phyloP scores from a whole-genome alignment of 164 flowering plant species.

The Nelumbo lutea region DNA sequence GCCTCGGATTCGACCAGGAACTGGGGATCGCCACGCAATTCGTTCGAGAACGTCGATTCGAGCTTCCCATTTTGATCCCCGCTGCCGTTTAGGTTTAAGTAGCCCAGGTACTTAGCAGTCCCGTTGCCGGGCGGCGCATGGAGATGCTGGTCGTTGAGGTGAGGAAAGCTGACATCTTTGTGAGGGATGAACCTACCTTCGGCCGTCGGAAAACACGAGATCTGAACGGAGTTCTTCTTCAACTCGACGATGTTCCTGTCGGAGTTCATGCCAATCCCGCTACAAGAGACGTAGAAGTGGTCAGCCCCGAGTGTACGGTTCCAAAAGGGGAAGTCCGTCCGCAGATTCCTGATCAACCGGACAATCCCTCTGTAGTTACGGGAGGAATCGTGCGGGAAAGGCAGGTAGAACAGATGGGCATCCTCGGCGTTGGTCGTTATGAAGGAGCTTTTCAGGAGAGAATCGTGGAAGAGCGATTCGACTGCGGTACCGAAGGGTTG shows the following conservation, averaged over 20 bases:
- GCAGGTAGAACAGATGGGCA: conserved; percentile 73
- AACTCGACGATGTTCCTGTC: conserved; percentile 68
- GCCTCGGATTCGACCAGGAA: conserved; percentile 43
- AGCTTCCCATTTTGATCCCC: neutral
- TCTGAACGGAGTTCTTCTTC: conserved; percentile 67
- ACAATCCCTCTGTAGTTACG: conserved; percentile 31
- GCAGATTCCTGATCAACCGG: conserved; percentile 35
- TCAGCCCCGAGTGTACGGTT: conserved; percentile 82
- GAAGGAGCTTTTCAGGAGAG: conserved; percentile 48
- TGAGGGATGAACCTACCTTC: conserved; percentile 58
- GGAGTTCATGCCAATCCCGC: conserved; percentile 44
- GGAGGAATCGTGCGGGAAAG: conserved; percentile 32
- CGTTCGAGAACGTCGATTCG: conserved; percentile 18
- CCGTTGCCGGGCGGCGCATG: neutral
- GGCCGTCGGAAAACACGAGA: conserved; percentile 51
- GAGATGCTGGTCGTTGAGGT: conserved; percentile 5
- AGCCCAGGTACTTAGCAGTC: conserved; percentile 25
- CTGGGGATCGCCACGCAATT: conserved; percentile 29
- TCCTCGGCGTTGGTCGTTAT: conserved; percentile 45
- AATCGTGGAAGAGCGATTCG: conserved; percentile 46
- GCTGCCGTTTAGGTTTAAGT: conserved; percentile 20
- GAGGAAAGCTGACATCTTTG: conserved; percentile 66
- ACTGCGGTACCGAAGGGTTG: conserved; percentile 15
- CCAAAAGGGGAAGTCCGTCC: conserved; percentile 56
- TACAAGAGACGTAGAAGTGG: conserved; percentile 56